Base-by-base conservation (phyloP, 2,329 filamentous ascomycete species). In the Phyllosticta capitalensis region DNA sequence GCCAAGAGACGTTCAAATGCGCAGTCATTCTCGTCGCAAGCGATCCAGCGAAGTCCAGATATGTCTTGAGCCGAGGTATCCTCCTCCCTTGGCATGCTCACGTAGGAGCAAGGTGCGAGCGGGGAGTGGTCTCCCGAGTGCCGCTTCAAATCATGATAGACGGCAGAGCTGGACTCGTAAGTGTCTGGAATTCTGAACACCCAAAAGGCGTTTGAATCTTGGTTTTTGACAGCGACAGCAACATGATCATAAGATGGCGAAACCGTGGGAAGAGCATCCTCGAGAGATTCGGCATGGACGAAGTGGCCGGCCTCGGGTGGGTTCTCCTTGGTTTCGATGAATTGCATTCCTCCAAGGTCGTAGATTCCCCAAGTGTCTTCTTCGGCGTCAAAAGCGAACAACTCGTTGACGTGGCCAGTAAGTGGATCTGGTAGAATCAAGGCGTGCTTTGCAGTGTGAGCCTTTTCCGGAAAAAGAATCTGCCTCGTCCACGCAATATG, bases 341-440 rank as follows among this genome's bases (percentile, higher is more conserved):
- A 75, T 4, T 68, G 67, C 59, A 71, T 70, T 22, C 66, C 68
- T 1, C 69, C 68, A 58, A 74, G 69, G 50, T 75, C 73, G 61
- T 72, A 74, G 30, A 75, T 69, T 4, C 72, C 72, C 71, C 72
- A 75, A 1, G 68, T 70, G 57, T 74, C 71, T 51, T 73, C 69
- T 53, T 74, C 67, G 5, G 72, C 67, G 51, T 74, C 72, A 64
- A 74, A 75, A 20, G 72, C 73, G 62, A 75, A 73, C 2, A 75
- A 62, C 63, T 74, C 72, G 30, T 69, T 74, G 61, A 74, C 68
- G 1, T 72, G 71, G 0, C 71, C 71, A 0, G 70, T 72, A 21
- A 70, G 68, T 0, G 69, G 66, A 59, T 74, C 72, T 19, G 72
- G 73, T 38, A 75, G 66, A 1, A 75, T 62, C 12, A 71, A 71